Conservation (phyloP, 106 monocot genomes). For the Triglochin maritima region DNA sequence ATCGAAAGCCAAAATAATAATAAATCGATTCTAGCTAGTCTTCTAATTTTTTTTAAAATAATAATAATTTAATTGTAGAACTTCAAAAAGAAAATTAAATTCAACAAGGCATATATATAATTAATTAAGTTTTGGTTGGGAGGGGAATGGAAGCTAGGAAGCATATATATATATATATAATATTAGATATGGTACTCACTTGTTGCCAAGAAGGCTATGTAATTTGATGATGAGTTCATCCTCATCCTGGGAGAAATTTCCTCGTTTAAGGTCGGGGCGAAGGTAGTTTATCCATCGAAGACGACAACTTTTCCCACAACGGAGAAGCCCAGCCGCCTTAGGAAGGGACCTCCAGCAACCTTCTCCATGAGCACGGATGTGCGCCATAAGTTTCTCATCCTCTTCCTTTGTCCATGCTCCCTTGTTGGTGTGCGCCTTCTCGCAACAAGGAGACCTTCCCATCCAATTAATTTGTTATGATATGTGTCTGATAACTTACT, state of each 20-base stretch:
- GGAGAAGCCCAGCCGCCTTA: conserved; percentile 33
- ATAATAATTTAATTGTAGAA: too few species aligned
- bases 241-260: conserved; percentile 38
- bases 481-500: too few species aligned
- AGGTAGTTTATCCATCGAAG: conserved; percentile 47
- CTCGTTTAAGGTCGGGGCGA: conserved; percentile 36
- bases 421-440: conserved; percentile 40
- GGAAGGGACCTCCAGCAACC: conserved; percentile 42
- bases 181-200: conserved; percentile 1
- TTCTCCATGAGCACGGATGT: conserved; percentile 42
- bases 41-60: background rate
- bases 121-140: background rate
- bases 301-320: conserved; percentile 39
- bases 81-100: too few species aligned
- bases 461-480: background rate
- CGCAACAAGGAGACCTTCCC: conserved; percentile 33
- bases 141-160: too few species aligned
- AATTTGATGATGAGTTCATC: conserved; percentile 40
- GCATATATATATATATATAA: too few species aligned
- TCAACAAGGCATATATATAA: too few species aligned
- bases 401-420: conserved; percentile 48
- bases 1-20: too few species aligned
- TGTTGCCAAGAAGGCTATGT: conserved; percentile 32
- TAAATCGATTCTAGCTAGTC: too few species aligned
- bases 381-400: conserved; percentile 30